Base-by-base conservation (phyloP, 2,329 filamentous ascomycete genomes). In the Plenodomus lindquistii region DNA sequence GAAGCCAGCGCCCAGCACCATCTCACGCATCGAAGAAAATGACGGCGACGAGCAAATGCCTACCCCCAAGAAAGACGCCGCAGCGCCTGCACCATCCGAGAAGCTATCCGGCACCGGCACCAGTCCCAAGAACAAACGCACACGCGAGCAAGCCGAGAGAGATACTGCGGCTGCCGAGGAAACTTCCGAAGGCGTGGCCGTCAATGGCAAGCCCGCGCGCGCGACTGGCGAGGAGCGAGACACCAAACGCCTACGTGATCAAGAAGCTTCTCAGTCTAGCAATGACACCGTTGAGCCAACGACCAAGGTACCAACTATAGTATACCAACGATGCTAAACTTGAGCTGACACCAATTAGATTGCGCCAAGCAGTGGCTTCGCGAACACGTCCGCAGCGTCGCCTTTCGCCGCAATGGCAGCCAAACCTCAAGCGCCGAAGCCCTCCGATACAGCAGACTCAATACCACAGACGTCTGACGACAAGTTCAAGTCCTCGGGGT, bases 401-500 rank as follows among this genome's bases (percentile, higher is more conserved):
- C 79, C 78, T 3, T 81, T 82, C 54, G 71, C 75, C 41, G 66
- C 73, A 36, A 67, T 81, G 44, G 64, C 72, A 16, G 62, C 67
- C 37, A 71, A 73, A 49, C 64, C 69, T 15, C 62, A 66, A 31
- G 37, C 62, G 9, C 49, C 73, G 20, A 65, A 63, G 35, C 15
- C 50, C 3, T 40, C 56, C 6, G 59, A 57, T 10, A 49, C 54
- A 19, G 40, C 50, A 31, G 55, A 67, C 20, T 42, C 55, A 5
- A 48, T 65, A 40, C 66, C 69, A 13, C 69, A 75, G 48, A 74
- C 75, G 5, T 75, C 76, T 4, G 53, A 72, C 4, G 70, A 71
- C 36, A 76, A 77, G 6, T 88, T 88, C 64, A 76, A 76, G 37
- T 63, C 72, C 2, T 79, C 77, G 31, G 75, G 70, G 16, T 79